Conservation (phyloP, 2,329 filamentous ascomycete genomes). For the Penicillium sp. region DNA sequence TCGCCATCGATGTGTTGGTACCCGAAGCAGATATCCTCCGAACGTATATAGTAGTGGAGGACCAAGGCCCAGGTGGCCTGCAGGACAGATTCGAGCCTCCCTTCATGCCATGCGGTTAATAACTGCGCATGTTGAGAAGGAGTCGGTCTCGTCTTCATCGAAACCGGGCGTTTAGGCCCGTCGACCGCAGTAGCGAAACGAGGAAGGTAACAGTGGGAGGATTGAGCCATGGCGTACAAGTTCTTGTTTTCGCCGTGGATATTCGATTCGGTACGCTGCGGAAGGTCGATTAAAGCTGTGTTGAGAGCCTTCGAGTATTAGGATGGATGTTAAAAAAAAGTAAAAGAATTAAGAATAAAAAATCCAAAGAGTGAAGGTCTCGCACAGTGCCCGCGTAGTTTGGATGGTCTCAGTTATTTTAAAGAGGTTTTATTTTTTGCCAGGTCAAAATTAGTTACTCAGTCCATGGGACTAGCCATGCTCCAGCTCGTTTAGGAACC, state of each 20-base stretch:
- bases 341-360: neutral
- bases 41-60: constrained; percentile 44
- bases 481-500: constrained; percentile 17
- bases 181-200: constrained; percentile 28
- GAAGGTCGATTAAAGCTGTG: neutral
- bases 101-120: constrained; percentile 29
- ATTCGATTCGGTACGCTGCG: neutral
- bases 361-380: constrained; percentile 10
- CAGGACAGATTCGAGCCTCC: constrained; percentile 27
- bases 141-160: constrained; percentile 31
- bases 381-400: constrained; percentile 7
- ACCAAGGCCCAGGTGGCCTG: constrained; percentile 46
- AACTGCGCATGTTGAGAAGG: constrained; percentile 28
- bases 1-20: constrained; percentile 31
- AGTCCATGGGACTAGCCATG: constrained; percentile 19
- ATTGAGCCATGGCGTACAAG: constrained; percentile 24
- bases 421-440: constrained; percentile 16
- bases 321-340: neutral
- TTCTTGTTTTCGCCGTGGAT: too few species aligned
- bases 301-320: constrained; percentile 3
- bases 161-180: constrained; percentile 33
- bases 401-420: constrained; percentile 18
- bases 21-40: constrained; percentile 47
- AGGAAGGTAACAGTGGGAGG: constrained; percentile 34
- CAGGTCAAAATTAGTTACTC: constrained; percentile 15